Percentiles rank a stretch among this genome's conserved stretches.
phyloP scores from a whole-genome alignment of 257 asterid species.

The Gentiana straminea region DNA sequence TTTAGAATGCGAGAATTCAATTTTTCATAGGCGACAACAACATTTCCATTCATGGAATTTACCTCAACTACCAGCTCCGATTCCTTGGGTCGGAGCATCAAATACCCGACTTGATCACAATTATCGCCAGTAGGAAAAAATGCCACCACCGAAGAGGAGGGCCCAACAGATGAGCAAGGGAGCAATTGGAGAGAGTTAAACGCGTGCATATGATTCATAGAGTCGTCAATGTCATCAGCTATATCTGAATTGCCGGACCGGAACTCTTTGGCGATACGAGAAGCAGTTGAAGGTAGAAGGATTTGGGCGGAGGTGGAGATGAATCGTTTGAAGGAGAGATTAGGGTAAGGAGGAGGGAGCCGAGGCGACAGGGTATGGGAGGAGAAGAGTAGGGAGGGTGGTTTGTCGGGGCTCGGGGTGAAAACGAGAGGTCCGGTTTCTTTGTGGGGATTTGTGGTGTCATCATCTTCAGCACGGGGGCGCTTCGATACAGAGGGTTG shows the following conservation, averaged over 20 bases:
- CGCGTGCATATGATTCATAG: slow-evolving; percentile 28
- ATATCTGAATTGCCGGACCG: slow-evolving; percentile 14
- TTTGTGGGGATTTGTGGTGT: not conserved
- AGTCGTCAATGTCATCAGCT: not conserved
- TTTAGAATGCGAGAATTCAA: slow-evolving; percentile 30
- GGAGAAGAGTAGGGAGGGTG: slow-evolving; percentile 21
- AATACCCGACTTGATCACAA: slow-evolving; percentile 49
- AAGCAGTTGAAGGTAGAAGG: slow-evolving; percentile 20
- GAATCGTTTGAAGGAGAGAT: slow-evolving; percentile 29
- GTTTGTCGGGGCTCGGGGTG: slow-evolving; percentile 18
- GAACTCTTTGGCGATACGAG: slow-evolving; percentile 27
- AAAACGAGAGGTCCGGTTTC: slow-evolving; percentile 50
- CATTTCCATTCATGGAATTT: slow-evolving; percentile 5
- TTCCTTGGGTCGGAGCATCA: slow-evolving; percentile 26
- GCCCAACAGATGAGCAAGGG: slow-evolving; percentile 16
- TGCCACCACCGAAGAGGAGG: slow-evolving; percentile 16
- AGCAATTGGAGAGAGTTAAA: slow-evolving; percentile 52
- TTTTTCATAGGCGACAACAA: slow-evolving; percentile 26
- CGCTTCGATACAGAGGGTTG: slow-evolving; percentile 9
- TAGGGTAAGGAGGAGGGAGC: slow-evolving; percentile 47
- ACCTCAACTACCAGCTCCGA: slow-evolving; percentile 19
- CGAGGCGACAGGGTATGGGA: slow-evolving; percentile 36
- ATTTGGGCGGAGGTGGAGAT: slow-evolving; percentile 19
- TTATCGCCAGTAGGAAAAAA: slow-evolving; percentile 65
- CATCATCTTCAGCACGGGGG: slow-evolving; percentile 4